Percentiles rank a stretch among this genome's conserved stretches.
These are phyloP conservation scores for Neurospora pannonica DNA, from an alignment of 495 filamentous ascomycete species.

Conservation along the genomic window DNA sequence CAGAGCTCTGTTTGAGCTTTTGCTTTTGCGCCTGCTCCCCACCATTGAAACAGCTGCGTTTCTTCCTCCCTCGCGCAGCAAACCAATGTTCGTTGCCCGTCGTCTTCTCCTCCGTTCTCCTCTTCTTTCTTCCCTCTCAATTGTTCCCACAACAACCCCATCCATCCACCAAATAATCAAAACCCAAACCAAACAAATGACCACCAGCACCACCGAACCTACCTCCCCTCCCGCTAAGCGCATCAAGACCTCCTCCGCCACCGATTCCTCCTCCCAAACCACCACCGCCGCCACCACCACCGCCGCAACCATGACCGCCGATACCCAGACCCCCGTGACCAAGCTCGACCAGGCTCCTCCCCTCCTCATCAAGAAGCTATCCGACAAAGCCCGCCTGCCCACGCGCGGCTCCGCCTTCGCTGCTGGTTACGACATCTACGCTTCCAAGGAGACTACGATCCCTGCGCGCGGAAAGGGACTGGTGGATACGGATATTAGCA, in stretches of 20 bases:
- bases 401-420: constrained; percentile 84
- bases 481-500: constrained; percentile 81
- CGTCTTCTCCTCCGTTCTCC: not conserved
- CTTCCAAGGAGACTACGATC: constrained; percentile 60
- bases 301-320: constrained; percentile 7
- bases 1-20: not conserved
- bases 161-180: not conserved
- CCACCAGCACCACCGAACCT: constrained; percentile 37
- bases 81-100: not conserved
- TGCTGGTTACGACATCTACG: constrained; percentile 86
- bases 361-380: constrained; percentile 80
- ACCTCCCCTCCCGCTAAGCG: constrained; percentile 40
- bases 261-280: constrained; percentile 4
- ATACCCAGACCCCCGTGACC: constrained; percentile 26
- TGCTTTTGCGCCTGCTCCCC: not conserved
- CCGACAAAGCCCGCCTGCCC: constrained; percentile 59
- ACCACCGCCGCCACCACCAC: constrained; percentile 6
- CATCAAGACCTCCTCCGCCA: constrained; percentile 28
- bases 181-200: constrained; percentile 36
- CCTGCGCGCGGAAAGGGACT: constrained; percentile 74
- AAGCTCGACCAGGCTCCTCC: constrained; percentile 35
- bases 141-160: not conserved
- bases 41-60: not conserved
- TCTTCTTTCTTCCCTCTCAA: not conserved
- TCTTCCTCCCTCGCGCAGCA: not conserved